A percentile compares a stretch with the other conserved stretches of the same genome.
These are phyloP conservation scores for Acanthamoeba royreba DNA, from an alignment of 208 protist species.

Conservation along the genomic window DNA sequence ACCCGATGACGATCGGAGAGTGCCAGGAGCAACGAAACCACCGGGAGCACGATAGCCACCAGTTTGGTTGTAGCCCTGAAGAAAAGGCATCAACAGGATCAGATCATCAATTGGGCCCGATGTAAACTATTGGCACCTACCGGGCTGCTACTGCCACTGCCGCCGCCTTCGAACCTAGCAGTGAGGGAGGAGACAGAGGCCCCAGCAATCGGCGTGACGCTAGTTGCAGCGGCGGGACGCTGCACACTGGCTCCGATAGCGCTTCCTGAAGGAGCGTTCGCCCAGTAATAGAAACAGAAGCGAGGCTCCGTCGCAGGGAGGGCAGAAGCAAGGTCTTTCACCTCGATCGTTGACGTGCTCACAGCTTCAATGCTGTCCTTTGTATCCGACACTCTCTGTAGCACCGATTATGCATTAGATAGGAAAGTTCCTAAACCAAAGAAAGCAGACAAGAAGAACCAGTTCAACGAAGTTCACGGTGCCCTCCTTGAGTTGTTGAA, in stretches of 20 bases:
- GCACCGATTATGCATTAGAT: neutral
- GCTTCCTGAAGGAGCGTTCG: neutral
- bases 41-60: neutral
- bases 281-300: constrained; percentile 40
- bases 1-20: neutral
- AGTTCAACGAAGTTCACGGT: constrained; percentile 26
- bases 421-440: neutral
- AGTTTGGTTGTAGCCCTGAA: neutral
- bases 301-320: neutral
- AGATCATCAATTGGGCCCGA: too few relatives aligned
- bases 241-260: neutral
- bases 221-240: neutral
- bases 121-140: too few relatives aligned
- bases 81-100: neutral
- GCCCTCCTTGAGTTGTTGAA: neutral
- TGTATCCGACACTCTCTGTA: neutral
- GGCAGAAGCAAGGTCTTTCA: neutral
- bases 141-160: too few relatives aligned
- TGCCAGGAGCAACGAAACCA: neutral
- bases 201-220: neutral
- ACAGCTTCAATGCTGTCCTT: constrained; percentile 31
- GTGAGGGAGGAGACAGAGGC: neutral
- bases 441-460: neutral
- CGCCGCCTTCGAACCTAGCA: neutral
- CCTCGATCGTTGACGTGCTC: neutral